Conservation (phyloP, 1,139 yeast species). For the Suhomyces coccinellae region DNA sequence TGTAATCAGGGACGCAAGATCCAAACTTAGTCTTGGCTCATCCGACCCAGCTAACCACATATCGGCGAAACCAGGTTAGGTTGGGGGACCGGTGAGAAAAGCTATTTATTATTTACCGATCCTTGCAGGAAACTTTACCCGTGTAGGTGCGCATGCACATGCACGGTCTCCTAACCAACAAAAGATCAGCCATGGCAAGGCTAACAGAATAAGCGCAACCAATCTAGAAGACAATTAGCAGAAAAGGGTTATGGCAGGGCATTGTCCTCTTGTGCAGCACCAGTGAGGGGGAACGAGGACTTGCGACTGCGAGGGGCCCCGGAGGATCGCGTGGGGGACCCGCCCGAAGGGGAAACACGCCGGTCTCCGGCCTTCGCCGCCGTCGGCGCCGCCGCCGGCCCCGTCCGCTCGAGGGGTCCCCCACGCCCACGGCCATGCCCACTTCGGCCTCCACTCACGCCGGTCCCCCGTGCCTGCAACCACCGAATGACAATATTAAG, state of each 20-base stretch:
- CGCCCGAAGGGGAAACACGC: neutral
- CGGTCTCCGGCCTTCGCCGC: no score
- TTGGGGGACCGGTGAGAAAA: neutral
- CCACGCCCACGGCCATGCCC: neutral
- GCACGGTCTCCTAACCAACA: neutral
- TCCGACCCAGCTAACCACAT: constrained; percentile 2
- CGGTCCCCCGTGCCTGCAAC: neutral
- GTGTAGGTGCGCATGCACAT: neutral
- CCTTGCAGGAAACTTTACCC: neutral
- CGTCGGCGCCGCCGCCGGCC: no score
- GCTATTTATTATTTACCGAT: neutral
- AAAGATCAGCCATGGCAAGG: constrained; percentile 4
- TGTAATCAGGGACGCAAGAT: constrained; percentile 5
- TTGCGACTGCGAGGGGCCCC: neutral
- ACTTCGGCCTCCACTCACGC: no score
- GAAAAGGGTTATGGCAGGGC: neutral
- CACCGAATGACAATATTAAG: constrained; percentile 3
- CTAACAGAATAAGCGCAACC: constrained; percentile 2
- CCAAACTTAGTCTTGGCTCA: constrained; percentile 5
- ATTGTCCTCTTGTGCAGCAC: constrained; percentile 1
- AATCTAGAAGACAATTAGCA: neutral
- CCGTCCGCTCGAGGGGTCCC: neutral
- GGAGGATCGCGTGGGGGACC: neutral
- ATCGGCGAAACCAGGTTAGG: constrained; percentile 4
- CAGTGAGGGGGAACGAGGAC: neutral